Percentiles rank a stretch among this genome's conserved stretches.
Conservation (phyloP, 768 basidiomycete species). For the Omphalotus guepiniiformis region DNA sequence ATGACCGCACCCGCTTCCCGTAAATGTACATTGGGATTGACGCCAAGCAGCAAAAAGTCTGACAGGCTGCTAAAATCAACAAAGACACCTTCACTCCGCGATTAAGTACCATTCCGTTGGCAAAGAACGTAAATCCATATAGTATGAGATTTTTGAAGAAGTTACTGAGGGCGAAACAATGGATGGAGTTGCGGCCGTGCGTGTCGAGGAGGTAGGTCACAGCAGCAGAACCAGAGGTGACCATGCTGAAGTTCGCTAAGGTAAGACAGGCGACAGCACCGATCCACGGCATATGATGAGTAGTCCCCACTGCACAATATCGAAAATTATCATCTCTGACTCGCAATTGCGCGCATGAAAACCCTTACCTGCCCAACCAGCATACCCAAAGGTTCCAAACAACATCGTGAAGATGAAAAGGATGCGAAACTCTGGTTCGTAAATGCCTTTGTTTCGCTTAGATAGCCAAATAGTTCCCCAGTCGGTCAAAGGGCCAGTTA, state of each 20-base stretch:
- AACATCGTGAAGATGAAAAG: slow-evolving; percentile 38
- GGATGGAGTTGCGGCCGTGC: slow-evolving; percentile 37
- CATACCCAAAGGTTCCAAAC: slow-evolving; percentile 41
- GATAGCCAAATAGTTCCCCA: slow-evolving; percentile 40
- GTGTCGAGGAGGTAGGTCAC: slow-evolving; percentile 43
- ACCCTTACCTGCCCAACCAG: slow-evolving; percentile 36
- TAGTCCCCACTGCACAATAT: slow-evolving; percentile 28
- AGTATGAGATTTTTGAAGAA: slow-evolving; percentile 42
- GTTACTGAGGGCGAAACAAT: slow-evolving; percentile 37
- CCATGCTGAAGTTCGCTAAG: slow-evolving; percentile 41
- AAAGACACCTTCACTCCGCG: slow-evolving; percentile 36
- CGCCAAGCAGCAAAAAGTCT: slow-evolving; percentile 37
- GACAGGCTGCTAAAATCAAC: slow-evolving; percentile 34
- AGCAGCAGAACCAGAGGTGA: slow-evolving; percentile 31
- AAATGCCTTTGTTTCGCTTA: slow-evolving; percentile 38
- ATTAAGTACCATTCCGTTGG: slow-evolving; percentile 34
- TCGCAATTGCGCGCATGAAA: not conserved
- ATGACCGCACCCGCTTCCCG: slow-evolving; percentile 39
- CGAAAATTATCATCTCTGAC: too few relatives aligned
- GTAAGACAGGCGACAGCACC: slow-evolving; percentile 38
- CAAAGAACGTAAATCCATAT: slow-evolving; percentile 42
- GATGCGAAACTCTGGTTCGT: slow-evolving; percentile 44
- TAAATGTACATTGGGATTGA: slow-evolving; percentile 41
- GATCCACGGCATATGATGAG: slow-evolving; percentile 41
- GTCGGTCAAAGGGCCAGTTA: slow-evolving; percentile 37